These are phyloP conservation scores for Bolboschoenoplectus hybrid DNA, from an alignment of 202 grass and related monocot genomes.

Conservation along the genomic window DNA sequence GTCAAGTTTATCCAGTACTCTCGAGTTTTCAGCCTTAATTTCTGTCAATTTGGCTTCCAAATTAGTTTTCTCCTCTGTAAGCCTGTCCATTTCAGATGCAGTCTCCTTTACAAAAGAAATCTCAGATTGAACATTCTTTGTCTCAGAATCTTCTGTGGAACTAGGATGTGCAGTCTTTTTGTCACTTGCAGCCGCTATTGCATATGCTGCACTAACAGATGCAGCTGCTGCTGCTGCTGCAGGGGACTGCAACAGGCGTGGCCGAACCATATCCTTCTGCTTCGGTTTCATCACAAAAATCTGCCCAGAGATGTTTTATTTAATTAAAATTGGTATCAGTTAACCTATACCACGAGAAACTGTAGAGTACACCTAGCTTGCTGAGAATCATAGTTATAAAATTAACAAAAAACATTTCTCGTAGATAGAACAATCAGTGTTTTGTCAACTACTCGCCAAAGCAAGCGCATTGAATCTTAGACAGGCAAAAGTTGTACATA, in stretches of 20 bases:
- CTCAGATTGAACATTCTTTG: conserved; percentile 59
- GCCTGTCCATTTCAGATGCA: conserved; percentile 49
- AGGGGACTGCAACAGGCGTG: conserved; percentile 82
- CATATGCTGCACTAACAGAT: conserved; percentile 90
- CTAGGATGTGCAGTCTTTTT: conserved; percentile 58
- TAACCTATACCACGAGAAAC: conserved; percentile 6
- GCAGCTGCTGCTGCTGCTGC: conserved; percentile 69
- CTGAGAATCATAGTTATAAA: neutral
- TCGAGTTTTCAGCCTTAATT: conserved; percentile 69
- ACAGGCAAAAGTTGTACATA: neutral
- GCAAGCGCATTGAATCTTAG: neutral
- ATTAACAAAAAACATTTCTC: neutral
- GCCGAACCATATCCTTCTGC: conserved; percentile 58
- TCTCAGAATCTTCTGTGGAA: conserved; percentile 56
- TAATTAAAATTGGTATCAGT: neutral
- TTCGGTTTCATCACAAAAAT: conserved; percentile 83
- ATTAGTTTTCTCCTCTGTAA: conserved; percentile 58
- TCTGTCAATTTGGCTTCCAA: conserved; percentile 66
- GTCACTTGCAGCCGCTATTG: conserved; percentile 66
- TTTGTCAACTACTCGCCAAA: neutral
- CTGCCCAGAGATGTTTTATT: conserved; percentile 45
- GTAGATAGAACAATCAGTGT: neutral
- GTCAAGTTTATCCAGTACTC: conserved; percentile 71
- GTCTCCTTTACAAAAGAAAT: conserved; percentile 49
- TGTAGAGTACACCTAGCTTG: neutral